Conservation (phyloP, 2,329 filamentous ascomycete species). For the Fusarium sp. region DNA sequence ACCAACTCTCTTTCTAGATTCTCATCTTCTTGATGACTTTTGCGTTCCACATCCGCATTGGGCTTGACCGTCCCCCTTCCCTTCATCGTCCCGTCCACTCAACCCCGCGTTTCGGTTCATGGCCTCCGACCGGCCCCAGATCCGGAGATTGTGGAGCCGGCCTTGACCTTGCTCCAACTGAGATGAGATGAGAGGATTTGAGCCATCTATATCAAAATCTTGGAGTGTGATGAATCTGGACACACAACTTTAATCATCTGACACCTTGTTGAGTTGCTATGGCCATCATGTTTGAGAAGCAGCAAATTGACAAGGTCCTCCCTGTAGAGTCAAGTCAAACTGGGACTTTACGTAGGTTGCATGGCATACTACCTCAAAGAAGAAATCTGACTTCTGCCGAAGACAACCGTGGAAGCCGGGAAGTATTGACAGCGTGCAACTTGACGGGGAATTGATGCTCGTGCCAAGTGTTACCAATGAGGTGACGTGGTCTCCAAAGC, state of each 20-base stretch:
- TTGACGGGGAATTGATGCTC: background rate
- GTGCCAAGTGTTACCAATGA: background rate
- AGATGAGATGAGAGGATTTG: background rate
- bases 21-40: background rate
- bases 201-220: background rate
- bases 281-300: background rate
- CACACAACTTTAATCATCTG: background rate
- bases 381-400: background rate
- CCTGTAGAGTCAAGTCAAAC: background rate
- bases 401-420: background rate
- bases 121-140: background rate
- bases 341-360: background rate
- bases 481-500: background rate
- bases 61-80: background rate
- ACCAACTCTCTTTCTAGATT: background rate
- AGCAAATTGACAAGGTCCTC: background rate
- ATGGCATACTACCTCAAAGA: no score
- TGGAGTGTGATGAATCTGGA: background rate
- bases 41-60: background rate
- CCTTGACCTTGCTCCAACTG: background rate
- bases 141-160: background rate
- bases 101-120: background rate
- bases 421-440: background rate
- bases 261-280: background rate
- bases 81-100: no score